Base-by-base conservation (phyloP, 148 eudicot genomes). In the Gaultheria prostrata region DNA sequence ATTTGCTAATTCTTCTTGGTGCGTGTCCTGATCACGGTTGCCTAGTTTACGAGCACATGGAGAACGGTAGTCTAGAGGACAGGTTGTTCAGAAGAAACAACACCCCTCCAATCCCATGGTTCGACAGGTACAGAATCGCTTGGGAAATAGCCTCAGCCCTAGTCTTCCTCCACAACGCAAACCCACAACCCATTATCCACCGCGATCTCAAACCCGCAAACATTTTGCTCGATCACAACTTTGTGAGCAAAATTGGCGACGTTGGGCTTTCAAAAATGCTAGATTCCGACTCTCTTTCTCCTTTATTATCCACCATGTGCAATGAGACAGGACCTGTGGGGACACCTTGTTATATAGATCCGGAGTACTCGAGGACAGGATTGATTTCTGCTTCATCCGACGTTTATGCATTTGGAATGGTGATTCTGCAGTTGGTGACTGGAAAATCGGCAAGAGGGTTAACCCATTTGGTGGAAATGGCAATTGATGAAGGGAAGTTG, bases 31-130 rank as follows among this genome's bases (percentile, higher is more conserved):
- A 92, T 76, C 88, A 83, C 9, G 90, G 94, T 57, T 93, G 97
- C 90, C 87, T 96, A 20, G 97, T 92, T 30, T 96, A 94, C 56
- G 99, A 96, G 85, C 94, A 88, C 91, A 96, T 96, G 98, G 95
- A 92, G 80, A 91, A 93, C 17, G 98, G 98, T 1, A 94, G 89
- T 81, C 83, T 96, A 50, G 97, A 94, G 82, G 99, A 96, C 4
- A 85, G 89, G 79, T 83, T 96, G 50, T 50, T 89, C 73, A 86
- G 91, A 6, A 92, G 85, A 84, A 79, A 89, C n/a, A 84, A 92
- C 43, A 88, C 90, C 8, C 92, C 93, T 28, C 91, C 97, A 26
- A 84, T 96, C 53, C 90, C 91, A 72, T 96, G 99, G 98, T 92
- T 85, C 73, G 93, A 88, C 12, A 89, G 99, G 83, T 92, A 85